These are phyloP conservation scores for Orbilia javanica DNA, from an alignment of 2,329 filamentous ascomycete species.

Conservation along the genomic window DNA sequence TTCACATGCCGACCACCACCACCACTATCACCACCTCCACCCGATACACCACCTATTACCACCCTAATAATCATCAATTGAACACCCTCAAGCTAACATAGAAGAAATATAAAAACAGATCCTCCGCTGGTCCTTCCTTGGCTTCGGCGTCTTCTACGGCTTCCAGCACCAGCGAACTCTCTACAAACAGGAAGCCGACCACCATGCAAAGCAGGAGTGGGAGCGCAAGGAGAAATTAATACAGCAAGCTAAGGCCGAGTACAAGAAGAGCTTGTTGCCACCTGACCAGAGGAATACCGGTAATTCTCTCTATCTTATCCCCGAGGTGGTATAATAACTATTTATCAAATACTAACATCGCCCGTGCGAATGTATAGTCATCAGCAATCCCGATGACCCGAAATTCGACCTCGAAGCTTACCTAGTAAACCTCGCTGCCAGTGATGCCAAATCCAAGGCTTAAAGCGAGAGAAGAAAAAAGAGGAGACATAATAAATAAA, in stretches of 20 bases:
- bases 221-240: slow-evolving; percentile 92
- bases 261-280: slow-evolving; percentile 78
- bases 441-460: slow-evolving; percentile 45
- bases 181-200: slow-evolving; percentile 76
- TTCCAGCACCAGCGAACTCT: slow-evolving; percentile 91
- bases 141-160: slow-evolving; percentile 92
- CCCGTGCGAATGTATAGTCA: slow-evolving; percentile 69
- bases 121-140: slow-evolving; percentile 94
- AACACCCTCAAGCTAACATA: slow-evolving; percentile 1
- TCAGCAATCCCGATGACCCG: slow-evolving; percentile 82
- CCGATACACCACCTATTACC: not conserved
- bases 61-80: not conserved
- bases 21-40: slow-evolving; percentile 1
- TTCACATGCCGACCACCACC: slow-evolving; percentile 58
- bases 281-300: slow-evolving; percentile 64
- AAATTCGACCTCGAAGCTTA: slow-evolving; percentile 94
- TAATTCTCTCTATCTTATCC: slow-evolving; percentile 58
- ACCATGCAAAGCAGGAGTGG: slow-evolving; percentile 83
- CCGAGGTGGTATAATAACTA: not conserved
- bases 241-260: slow-evolving; percentile 91
- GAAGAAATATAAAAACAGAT: slow-evolving; percentile 73
- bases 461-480: no score
- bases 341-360: slow-evolving; percentile 9
- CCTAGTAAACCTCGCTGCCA: slow-evolving; percentile 72
- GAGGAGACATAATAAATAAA: not conserved